phyloP scores from a whole-genome alignment of 148 eudicot genomes.

The Mesembryanthemum crystallinum region DNA sequence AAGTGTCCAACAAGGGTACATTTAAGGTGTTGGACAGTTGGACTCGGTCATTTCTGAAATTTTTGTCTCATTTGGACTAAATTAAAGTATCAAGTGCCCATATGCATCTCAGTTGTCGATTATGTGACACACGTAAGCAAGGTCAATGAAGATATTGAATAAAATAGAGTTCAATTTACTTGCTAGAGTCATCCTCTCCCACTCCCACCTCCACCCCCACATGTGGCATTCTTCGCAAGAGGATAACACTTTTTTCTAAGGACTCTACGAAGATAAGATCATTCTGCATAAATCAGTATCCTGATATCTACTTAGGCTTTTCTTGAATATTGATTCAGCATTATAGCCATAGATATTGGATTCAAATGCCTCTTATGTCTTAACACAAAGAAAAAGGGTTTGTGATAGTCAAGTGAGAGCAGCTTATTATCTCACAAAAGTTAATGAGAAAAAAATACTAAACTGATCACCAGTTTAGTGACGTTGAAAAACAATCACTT shows the following conservation, averaged over 20 bases:
- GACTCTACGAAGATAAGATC: background rate
- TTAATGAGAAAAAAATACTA: background rate
- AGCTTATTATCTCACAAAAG: background rate
- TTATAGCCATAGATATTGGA: background rate
- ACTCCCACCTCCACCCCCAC: background rate
- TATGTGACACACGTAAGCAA: background rate
- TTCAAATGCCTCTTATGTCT: background rate
- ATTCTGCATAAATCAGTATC: background rate
- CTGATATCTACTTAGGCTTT: background rate
- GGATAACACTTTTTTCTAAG: background rate
- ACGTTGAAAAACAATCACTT: background rate
- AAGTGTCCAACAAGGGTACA: background rate
- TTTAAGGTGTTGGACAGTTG: background rate
- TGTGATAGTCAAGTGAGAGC: background rate
- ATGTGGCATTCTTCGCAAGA: background rate
- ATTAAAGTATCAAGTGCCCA: background rate
- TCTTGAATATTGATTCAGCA: background rate
- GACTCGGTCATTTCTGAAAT: background rate
- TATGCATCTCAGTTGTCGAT: background rate
- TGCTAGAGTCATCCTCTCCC: background rate
- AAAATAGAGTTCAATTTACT: background rate
- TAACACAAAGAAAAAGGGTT: background rate
- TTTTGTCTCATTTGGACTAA: background rate
- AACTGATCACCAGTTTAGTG: background rate
- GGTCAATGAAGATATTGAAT: background rate